Evolutionary conservation across 2,329 filamentous ascomycete species (phyloP), one percentile per base, ranked within the genome.

Genomic region (Sporothrix brunneoviolacea): DNA sequence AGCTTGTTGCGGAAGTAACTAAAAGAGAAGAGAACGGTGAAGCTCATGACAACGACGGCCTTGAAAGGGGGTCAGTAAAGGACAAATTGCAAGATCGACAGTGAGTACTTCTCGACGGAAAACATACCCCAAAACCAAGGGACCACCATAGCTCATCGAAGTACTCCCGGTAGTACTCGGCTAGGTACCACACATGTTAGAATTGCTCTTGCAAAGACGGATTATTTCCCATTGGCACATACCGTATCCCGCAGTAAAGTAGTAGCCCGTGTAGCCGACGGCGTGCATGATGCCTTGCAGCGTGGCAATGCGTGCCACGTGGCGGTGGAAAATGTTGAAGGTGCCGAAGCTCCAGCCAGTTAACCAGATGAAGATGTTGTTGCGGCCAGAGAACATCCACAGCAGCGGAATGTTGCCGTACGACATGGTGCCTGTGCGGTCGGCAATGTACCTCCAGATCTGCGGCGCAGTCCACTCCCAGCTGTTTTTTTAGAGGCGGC

Each of bases 321-420:
- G 82, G 0, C 83, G 76, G 62, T 87, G 84, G 49, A 86, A 86
- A 24, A 79, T 73, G 56, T 80, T 86, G 59, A 82, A 86, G 0
- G 79, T 82, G 2, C 74, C 72, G 60, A 83, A 86, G 10, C 77
- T 79, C 81, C 83, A 87, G 0, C 82, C 82, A 0, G 83, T 87
- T 1, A 81, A 59, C 80, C 79, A 84, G 48, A 85, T 68, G 15
- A 86, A 71, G 0, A 82, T 60, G 47, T 87, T 85, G 54, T 87
- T 88, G 7, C 84, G 71, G 59, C 79, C 78, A 0, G 76, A 76
- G 56, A 87, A 86, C 0, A 86, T 32, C 53, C 53, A 58, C 4
- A 58, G 19, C 9, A 57, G 22, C 8, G 55, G 55, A 3, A 59
- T 38, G 45, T 53, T 55, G 47, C 48, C 51, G 15, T 56, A 54